Evolutionary conservation across 2,329 filamentous ascomycete genomes (phyloP), one percentile per base, ranked within the genome.

Genomic region (Ophiostoma quercus): DNA sequence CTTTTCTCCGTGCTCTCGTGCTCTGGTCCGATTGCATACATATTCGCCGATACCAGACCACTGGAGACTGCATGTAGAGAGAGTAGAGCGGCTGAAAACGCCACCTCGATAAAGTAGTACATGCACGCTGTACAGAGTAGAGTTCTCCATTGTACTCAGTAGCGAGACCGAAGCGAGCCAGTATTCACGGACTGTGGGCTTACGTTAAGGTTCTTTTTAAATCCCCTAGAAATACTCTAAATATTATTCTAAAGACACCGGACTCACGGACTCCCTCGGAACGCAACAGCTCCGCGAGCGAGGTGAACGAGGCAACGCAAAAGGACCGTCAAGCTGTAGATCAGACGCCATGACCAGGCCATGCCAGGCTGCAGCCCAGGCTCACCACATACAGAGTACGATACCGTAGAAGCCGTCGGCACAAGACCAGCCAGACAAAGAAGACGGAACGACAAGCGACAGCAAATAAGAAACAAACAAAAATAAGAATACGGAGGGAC

Each of bases 401-500:
- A 29, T 34, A 34, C 34, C 34, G 34, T 34, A 57, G 2, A 22
- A 22, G 16, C 14, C 14, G 6, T n/a, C n/a, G n/a, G 47, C n/a
- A 25, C 9, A 25, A 12, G 9, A 25, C 1, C n/a, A 57, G 7
- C 47, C 14, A 22, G n/a, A 54, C 54, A 29, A 60, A 12, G 25
- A 29, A 14, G n/a, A 32, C 11, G 19, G 22, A 43, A 43, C 41
- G 14, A 43, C 41, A 43, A 43, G 41, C 41, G 41, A 43, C 41
- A 43, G 16, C 41, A 60, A 60, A 29, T 29, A 29, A 29, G 25
- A 34, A 34, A 8, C 34, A 34, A 34, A 34, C 34, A 34, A 34
- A 34, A 34, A 62, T 62, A 62, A 62, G 57, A 62, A 62, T 62
- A 32, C 57, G 57, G 25, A 62, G 57, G 34, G 34, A 34, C 34